Evolutionary conservation across 345 rosid genomes (phyloP).

Genomic region (Hirschfeldia incana): DNA sequence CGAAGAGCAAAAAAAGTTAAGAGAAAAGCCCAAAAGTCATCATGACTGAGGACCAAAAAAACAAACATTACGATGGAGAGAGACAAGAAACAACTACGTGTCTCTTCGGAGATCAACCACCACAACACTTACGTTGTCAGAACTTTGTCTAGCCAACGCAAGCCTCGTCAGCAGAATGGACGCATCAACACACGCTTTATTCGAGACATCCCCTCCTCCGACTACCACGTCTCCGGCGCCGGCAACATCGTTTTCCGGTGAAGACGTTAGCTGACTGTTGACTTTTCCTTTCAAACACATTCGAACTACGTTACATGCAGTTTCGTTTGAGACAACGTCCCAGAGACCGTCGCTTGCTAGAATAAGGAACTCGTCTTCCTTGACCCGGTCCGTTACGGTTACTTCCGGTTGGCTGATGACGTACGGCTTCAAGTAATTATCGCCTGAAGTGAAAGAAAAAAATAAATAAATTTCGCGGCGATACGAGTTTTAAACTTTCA

Average conservation of each 20-base stretch:
- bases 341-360: conserved; percentile 89
- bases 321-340: conserved; percentile 90
- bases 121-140: conserved; percentile 90
- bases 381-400: conserved; percentile 57
- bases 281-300: conserved; percentile 54
- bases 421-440: conserved; percentile 84
- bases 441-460: conserved; percentile 46
- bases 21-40: conserved; percentile 27
- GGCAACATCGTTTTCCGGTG: conserved; percentile 17
- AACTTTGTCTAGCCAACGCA: conserved; percentile 76
- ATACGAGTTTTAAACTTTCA: background rate
- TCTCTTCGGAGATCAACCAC: conserved; percentile 75
- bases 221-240: conserved; percentile 3
- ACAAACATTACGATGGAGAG: conserved; percentile 12
- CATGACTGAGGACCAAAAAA: conserved; percentile 30
- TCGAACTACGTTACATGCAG: conserved; percentile 69
- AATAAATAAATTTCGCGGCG: conserved; percentile 4
- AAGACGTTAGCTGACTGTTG: conserved; percentile 3
- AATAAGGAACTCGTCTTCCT: conserved; percentile 74
- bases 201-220: conserved; percentile 32
- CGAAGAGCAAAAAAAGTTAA: conserved; percentile 33
- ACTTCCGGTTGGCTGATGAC: conserved; percentile 87
- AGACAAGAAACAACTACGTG: conserved; percentile 44
- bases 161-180: conserved; percentile 68
- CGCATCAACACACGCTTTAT: conserved; percentile 66